Base-by-base conservation (phyloP, 352 stramenopile species). In the Globisporangium heterothallicum region DNA sequence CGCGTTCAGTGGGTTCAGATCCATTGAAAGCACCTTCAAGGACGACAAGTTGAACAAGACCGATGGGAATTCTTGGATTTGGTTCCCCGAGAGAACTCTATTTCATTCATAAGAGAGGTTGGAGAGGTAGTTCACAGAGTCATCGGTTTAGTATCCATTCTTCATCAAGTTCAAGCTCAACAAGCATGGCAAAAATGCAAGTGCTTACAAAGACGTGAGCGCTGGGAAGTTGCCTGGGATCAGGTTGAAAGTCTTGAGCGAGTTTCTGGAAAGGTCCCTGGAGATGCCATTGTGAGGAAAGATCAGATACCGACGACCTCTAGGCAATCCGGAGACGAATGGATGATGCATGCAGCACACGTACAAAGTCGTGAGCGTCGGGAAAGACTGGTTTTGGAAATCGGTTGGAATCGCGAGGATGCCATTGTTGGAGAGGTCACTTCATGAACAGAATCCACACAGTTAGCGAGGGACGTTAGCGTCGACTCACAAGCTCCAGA, bases 1-100 rank as follows among this genome's bases (percentile, higher is more conserved):
- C 19, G 73, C 64, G 50, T 80, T 81, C 25, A 88, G 64, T 8
- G 76, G 74, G 40, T 90, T 90, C 32, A 44, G 26, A 9, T 47
- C 42, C 24, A 90, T 52, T 0, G 64, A 71, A 43, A 90, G 53
- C 16, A 59, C 61, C 38, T 77, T 64, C n/a, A 90, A 56, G 3
- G 56, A 73, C 19, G 68, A 55, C 22, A 90, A 41, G 26, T 70
- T 67, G 42, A 88, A 90, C n/a, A 90, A 44, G 14, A 77, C 67
- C 0, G 65, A 42, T 6, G 79, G 79, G 14, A 90, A 56, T 0
- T 52, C 49, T 12, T 50, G 46, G 19, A 90, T 46, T 4, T 66
- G 63, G 57, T 90, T 90, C 21, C 61, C 59, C 25, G 74, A 61
- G 32, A 89, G 61, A 53, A 64, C 63, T 41, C 72, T 83, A 25